Evolutionary conservation across 768 basidiomycete species (phyloP).

Genomic region (Lactarius deliciosus): DNA sequence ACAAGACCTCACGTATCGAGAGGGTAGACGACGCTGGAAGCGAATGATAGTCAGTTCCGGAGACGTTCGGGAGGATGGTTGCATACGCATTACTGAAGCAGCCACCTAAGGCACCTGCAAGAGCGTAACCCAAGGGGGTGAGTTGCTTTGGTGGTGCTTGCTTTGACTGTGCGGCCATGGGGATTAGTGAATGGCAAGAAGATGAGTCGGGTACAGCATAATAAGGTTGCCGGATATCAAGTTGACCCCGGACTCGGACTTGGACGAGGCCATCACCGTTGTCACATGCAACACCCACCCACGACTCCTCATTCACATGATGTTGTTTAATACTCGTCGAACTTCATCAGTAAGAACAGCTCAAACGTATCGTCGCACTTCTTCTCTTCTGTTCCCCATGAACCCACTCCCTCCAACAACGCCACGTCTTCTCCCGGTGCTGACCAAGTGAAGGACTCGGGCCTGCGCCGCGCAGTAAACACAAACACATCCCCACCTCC

Average conservation of each 20-base stretch:
- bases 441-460: conserved; percentile 57
- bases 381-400: conserved; percentile 40
- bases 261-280: neutral
- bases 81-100: conserved; percentile 93
- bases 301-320: neutral
- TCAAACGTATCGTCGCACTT: conserved; percentile 75
- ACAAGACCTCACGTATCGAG: conserved; percentile 62
- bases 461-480: conserved; percentile 58
- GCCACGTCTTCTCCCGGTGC: conserved; percentile 53
- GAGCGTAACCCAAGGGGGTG: conserved; percentile 84
- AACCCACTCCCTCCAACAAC: conserved; percentile 58
- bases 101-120: conserved; percentile 91
- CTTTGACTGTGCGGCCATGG: conserved; percentile 46
- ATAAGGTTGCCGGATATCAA: conserved; percentile 2
- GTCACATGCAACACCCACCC: conserved; percentile 10
- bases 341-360: conserved; percentile 56
- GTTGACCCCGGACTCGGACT: neutral
- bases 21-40: conserved; percentile 81
- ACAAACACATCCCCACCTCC: conserved; percentile 46
- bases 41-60: conserved; percentile 9
- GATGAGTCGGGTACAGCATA: neutral
- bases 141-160: conserved; percentile 53
- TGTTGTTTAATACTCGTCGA: conserved; percentile 24
- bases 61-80: neutral
- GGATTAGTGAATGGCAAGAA: neutral